These are phyloP conservation scores for Globisporangium megalacanthum DNA, from an alignment of 352 stramenopile genomes.

Conservation along the genomic window DNA sequence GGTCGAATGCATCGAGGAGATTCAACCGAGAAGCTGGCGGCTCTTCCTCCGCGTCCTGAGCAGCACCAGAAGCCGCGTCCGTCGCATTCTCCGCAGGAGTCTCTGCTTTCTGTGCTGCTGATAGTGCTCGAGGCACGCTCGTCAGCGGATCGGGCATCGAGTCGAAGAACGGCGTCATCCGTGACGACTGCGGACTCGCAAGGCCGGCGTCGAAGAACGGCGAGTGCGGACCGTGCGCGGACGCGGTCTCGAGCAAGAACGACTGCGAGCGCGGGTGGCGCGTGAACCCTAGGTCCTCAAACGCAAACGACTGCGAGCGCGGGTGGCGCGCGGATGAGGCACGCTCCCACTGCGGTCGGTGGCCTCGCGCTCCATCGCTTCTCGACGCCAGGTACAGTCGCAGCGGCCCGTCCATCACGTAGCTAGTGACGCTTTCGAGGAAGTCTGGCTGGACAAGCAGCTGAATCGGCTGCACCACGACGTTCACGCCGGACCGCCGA, in stretches of 20 bases:
- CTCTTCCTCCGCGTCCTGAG: not conserved
- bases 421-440: conserved; percentile 51
- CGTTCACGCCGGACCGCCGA: conserved; percentile 29
- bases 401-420: conserved; percentile 51
- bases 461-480: conserved; percentile 48
- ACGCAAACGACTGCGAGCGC: conserved; percentile 10
- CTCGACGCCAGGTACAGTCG: conserved; percentile 24
- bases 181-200: conserved; percentile 15
- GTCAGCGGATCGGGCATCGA: conserved; percentile 33
- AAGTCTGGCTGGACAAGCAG: conserved; percentile 55
- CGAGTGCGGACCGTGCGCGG: conserved; percentile 7
- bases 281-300: conserved; percentile 5
- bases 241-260: conserved; percentile 12
- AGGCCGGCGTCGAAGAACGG: conserved; percentile 13
- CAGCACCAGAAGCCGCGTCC: too few species aligned
- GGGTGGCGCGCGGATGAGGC: not conserved
- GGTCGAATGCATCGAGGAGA: conserved; percentile 11
- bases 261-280: conserved; percentile 14
- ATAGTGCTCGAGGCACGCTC: not conserved
- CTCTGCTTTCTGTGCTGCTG: not conserved
- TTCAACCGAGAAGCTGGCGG: not conserved
- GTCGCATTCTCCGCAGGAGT: not conserved
- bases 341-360: not conserved
- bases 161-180: conserved; percentile 63
- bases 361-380: conserved; percentile 7